Base-by-base conservation (phyloP, 306 rosid species). In the Castanopsis chinensis region DNA sequence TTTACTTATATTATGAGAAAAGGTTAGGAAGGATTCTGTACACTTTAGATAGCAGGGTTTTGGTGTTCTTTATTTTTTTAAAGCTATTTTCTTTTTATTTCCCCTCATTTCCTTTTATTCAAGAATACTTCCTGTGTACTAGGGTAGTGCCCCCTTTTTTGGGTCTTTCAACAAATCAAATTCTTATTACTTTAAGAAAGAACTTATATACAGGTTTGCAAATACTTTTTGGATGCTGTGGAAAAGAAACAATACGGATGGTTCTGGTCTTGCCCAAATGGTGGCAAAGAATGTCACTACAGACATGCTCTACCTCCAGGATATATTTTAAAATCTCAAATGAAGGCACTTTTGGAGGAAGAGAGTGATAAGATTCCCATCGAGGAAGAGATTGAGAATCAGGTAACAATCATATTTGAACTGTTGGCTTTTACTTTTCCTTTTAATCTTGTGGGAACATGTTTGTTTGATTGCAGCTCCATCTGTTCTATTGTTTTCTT, bases 251-350 rank as follows among this genome's bases (percentile, higher is more conserved):
- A 91, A 75, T 93, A 96, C 76, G 99, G 99, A 72, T 93, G 99
- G 99, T 90, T 95, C 75, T 91, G 99, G 99, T 81, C 2, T 60
- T 93, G 98, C 81, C 98, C 97, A 27, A 96, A 93, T 80, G 98
- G 98, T 80, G 94, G 87, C 74, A 90, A 90, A 85, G 94, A 88
- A 49, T 96, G 99, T 87, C 97, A 91, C 76, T 95, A 95, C 80
- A 91, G 98, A 80, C 99, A 95, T 87, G 99, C 99, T 71, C 98
- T 96, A 77, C 98, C 98, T 33, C 90, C 98, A 4, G 99, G 99
- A 69, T 96, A 93, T 85, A 8, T 93, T 78, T 89, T 96, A 57
- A 96, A 96, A 83, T 96, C 99, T 78, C 99, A 93, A 87, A 96
- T 96, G 99, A 93, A 93, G 89, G 96, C 96, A 67, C 90, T 95